Evolutionary conservation across 257 asterid species (phyloP).

Genomic region (Prunella vulgaris): DNA sequence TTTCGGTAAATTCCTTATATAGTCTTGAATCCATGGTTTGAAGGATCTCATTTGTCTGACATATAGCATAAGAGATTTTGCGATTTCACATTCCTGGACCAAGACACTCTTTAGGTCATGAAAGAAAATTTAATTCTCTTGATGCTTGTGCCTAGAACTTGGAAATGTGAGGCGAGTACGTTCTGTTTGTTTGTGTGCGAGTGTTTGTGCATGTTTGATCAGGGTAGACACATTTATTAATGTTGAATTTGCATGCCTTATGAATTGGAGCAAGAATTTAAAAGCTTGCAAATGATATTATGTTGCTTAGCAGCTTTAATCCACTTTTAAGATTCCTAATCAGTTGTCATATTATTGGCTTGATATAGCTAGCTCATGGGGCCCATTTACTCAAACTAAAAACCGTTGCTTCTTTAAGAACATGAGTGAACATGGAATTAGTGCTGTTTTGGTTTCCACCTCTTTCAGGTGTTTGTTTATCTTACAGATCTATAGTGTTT

Average conservation of each 20-base stretch:
- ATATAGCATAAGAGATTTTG: background rate
- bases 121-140: background rate
- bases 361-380: background rate
- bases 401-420: background rate
- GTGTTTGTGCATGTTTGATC: background rate
- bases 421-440: too few species aligned
- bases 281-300: background rate
- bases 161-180: too few species aligned
- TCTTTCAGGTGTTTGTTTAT: conserved; percentile 9
- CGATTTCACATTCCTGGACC: background rate
- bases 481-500: conserved; percentile 74
- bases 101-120: background rate
- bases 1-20: background rate
- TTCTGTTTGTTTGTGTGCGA: too few species aligned
- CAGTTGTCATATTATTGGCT: background rate
- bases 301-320: background rate
- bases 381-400: background rate
- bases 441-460: background rate
- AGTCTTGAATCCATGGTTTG: background rate
- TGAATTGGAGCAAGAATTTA: background rate
- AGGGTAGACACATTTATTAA: background rate
- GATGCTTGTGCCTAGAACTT: too few species aligned
- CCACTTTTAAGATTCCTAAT: background rate
- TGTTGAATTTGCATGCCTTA: background rate
- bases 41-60: background rate